Conservation (phyloP, 2,329 filamentous ascomycete species). For the Fusarium globosum region DNA sequence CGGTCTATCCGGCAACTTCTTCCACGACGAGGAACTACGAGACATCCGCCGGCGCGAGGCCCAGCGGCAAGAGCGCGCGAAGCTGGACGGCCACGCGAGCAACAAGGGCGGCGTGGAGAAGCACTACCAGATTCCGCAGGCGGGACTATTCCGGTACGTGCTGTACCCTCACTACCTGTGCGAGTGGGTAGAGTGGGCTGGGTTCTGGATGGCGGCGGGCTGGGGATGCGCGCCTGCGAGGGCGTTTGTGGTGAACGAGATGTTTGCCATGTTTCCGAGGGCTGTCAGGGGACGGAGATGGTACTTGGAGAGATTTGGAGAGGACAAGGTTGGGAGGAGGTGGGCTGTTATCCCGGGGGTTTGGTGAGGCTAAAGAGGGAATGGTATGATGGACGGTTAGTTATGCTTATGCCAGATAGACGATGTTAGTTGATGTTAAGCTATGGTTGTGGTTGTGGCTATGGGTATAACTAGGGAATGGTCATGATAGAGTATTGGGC, state of each 20-base stretch:
- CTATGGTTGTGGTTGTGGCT: not conserved
- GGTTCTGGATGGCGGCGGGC: conserved; percentile 83
- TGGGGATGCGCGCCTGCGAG: conserved; percentile 78
- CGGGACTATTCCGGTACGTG: conserved; percentile 83
- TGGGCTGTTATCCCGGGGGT: conserved; percentile 76
- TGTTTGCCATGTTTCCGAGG: conserved; percentile 89
- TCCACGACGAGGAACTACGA: conserved; percentile 89
- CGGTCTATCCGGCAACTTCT: conserved; percentile 83
- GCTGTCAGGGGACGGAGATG: conserved; percentile 83
- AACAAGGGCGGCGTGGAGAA: conserved; percentile 63
- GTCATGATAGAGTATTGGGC: too few species aligned
- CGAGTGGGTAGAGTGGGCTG: conserved; percentile 96
- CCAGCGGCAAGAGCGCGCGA: conserved; percentile 60
- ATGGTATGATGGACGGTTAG: not conserved
- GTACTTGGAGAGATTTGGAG: conserved; percentile 90
- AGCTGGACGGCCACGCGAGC: conserved; percentile 42
- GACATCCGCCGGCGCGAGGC: conserved; percentile 82
- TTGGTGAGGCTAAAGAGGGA: conserved; percentile 55
- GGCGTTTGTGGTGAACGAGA: conserved; percentile 85
- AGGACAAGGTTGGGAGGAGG: conserved; percentile 78
- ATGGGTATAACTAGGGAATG: not conserved
- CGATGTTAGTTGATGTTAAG: not conserved
- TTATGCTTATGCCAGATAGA: conserved; percentile 15
- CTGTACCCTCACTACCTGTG: conserved; percentile 95
- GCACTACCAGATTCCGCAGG: conserved; percentile 87